Evolutionary conservation across 140 eudicot genomes (phyloP), one percentile per base, ranked within the genome.

Genomic region (Flaveria floridana): DNA sequence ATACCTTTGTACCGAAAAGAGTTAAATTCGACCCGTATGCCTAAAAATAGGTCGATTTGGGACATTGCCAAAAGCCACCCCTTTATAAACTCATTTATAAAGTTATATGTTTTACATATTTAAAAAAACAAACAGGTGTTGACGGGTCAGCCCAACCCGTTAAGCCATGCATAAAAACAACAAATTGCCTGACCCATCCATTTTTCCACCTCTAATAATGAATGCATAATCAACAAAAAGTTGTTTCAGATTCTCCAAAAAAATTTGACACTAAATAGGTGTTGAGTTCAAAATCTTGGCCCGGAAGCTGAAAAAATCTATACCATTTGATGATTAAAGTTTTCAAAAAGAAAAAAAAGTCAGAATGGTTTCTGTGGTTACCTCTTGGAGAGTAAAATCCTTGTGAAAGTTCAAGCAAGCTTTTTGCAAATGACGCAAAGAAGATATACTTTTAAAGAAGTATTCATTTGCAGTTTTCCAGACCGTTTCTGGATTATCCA

Each of bases 361-460:
- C 23, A 14, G 51, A 19, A 19, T 12, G 56, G n/a, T 53, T 76
- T 68, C 20, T 20, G 12, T 65, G 19, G 14, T 64, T 82, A 90
- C 99, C 97, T 90, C 88, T 19, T 83, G 88, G 57, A 80, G 89
- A 39, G 79, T 79, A 44, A 94, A 85, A 76, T 94, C 99, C 80
- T 94, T 87, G 62, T 93, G 89, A 73, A 90, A 86, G 59, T 85
- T 82, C 30, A 78, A 81, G 81, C 95, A 81, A 75, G 87, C 87
- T 68, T 83, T 82, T 71, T 83, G 83, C 62, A 95, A 59, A 80
- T 21, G 81, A 78, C 78, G 77, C 25, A 85, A 72, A 1, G 99
- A 89, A 41, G 91, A 86, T 70, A 95, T 81, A 83, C 97, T 82
- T 87, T 89, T 95, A 73, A 95, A 95, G 85, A 88, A 91, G 86